Evolutionary conservation across 139 green algal genomes (phyloP).

Genomic region (Closterium sp.): DNA sequence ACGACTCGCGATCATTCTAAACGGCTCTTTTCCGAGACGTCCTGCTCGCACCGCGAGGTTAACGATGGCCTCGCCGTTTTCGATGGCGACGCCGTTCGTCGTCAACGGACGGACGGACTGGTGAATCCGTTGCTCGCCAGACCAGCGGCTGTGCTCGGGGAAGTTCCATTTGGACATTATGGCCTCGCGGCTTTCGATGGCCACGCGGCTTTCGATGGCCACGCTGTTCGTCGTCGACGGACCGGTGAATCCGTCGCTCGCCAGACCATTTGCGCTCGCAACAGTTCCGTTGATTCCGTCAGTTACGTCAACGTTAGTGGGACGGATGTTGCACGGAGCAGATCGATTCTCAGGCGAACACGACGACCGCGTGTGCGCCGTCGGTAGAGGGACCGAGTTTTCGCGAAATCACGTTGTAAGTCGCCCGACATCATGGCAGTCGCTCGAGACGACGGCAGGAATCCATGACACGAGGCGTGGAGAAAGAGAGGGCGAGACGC

Average conservation of each 20-base stretch:
- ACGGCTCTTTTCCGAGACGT: not conserved
- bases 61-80: not conserved
- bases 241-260: not conserved
- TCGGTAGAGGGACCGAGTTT: not conserved
- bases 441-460: not conserved
- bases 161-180: too few relatives aligned
- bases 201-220: not conserved
- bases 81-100: too few relatives aligned
- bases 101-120: too few relatives aligned
- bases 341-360: too few relatives aligned
- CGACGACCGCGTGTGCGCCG: not conserved
- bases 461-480: not conserved
- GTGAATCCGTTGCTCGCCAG: too few relatives aligned
- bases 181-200: too few relatives aligned
- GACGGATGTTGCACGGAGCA: not conserved
- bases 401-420: not conserved
- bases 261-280: not conserved
- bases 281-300: not conserved
- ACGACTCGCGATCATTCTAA: not conserved
- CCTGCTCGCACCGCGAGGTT: not conserved
- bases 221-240: not conserved
- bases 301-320: too few relatives aligned
- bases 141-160: too few relatives aligned
- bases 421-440: not conserved
- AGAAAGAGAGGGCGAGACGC: too few relatives aligned